These are phyloP conservation scores for Podospora pseudoanserina DNA, from an alignment of 495 filamentous ascomycete species.

Conservation along the genomic window DNA sequence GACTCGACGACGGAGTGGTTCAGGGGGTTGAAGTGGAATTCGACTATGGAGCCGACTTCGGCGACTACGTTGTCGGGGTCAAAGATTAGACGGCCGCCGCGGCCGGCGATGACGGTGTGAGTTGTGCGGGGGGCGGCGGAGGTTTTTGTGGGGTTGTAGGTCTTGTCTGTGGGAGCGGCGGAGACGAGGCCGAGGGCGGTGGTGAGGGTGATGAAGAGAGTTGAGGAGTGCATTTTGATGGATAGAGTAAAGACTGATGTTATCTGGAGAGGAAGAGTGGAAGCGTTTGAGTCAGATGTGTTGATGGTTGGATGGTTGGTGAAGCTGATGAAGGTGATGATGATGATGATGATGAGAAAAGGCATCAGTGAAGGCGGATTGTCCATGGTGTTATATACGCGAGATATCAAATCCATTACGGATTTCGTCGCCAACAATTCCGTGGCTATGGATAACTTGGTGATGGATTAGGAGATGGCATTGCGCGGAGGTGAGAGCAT, in stretches of 20 bases:
- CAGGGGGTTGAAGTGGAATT: slow-evolving; percentile 55
- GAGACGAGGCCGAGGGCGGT: slow-evolving; percentile 4
- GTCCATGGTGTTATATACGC: not conserved
- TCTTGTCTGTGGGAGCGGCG: slow-evolving; percentile 18
- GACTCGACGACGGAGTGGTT: slow-evolving; percentile 58
- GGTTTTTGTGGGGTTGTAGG: slow-evolving; percentile 14
- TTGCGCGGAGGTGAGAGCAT: not conserved
- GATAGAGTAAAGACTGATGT: not conserved
- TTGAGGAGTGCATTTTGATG: slow-evolving; percentile 22
- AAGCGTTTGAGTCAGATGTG: not conserved
- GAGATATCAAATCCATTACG: not conserved
- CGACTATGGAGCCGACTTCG: slow-evolving; percentile 47
- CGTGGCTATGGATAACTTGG: not conserved
- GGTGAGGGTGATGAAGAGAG: slow-evolving; percentile 15
- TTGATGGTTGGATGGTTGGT: slow-evolving; percentile 2
- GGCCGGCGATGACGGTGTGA: slow-evolving; percentile 52
- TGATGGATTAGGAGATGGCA: not conserved
- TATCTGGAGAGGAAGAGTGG: not conserved
- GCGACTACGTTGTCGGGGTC: slow-evolving; percentile 51
- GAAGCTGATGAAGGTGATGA: slow-evolving; percentile 10
- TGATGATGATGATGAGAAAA: not conserved
- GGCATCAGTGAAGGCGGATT: not conserved
- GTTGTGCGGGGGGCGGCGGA: slow-evolving; percentile 27
- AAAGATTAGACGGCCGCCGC: slow-evolving; percentile 42
- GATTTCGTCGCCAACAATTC: not conserved